These are phyloP conservation scores for Clarireedia paspali DNA, from an alignment of 2,329 filamentous ascomycete genomes.

Conservation along the genomic window DNA sequence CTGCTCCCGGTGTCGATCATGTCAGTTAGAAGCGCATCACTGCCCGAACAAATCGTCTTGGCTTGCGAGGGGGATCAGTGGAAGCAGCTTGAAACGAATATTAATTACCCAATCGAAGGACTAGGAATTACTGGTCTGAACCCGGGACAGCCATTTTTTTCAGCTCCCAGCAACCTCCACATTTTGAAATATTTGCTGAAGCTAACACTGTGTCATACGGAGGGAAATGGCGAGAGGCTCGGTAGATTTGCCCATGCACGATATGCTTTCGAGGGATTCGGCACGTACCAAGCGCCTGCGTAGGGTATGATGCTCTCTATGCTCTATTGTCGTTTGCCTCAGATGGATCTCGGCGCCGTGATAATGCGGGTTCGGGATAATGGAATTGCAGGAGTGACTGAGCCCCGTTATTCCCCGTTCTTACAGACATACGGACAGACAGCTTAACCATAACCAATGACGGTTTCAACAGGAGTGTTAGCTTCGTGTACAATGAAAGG, in stretches of 20 bases:
- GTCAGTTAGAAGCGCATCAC: constrained; percentile 1
- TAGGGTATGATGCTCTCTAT: background rate
- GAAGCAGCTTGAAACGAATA: constrained; percentile 3
- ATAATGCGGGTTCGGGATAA: background rate
- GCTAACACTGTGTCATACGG: constrained; percentile 5
- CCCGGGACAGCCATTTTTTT: background rate
- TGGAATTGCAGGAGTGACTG: constrained; percentile 1
- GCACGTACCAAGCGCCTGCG: background rate
- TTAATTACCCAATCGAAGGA: constrained; percentile 1
- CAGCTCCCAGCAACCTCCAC: constrained; percentile 5
- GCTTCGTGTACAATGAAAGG: too few species aligned
- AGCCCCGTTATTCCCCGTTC: background rate
- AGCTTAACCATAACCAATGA: too few species aligned
- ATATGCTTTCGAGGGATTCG: background rate
- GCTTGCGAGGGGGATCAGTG: constrained; percentile 5
- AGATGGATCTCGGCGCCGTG: background rate
- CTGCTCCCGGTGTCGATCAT: constrained; percentile 10
- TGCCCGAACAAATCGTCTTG: constrained; percentile 2
- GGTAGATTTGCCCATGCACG: background rate
- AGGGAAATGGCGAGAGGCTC: background rate
- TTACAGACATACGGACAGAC: too few species aligned
- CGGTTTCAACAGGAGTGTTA: too few species aligned
- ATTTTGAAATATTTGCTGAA: constrained; percentile 4
- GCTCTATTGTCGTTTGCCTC: background rate
- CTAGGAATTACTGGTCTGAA: background rate